These are phyloP conservation scores for Porodaedalea pini DNA, from an alignment of 1,284 basidiomycete species.

Conservation along the genomic window DNA sequence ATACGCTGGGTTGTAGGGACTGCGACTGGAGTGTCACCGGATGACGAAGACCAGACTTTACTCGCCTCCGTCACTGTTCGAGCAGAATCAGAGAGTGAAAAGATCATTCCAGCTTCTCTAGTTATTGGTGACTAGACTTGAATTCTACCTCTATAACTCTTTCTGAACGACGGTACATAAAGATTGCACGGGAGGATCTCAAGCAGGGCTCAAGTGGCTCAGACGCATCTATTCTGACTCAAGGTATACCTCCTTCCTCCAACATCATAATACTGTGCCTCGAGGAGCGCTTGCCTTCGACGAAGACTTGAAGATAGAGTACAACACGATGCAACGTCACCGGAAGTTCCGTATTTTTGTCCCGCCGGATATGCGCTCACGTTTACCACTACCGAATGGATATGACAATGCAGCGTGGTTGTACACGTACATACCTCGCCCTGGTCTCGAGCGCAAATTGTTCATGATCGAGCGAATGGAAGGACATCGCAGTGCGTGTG, in stretches of 20 bases:
- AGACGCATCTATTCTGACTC: background rate
- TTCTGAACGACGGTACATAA: background rate
- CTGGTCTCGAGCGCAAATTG: slow-evolving; percentile 2
- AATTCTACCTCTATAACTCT: background rate
- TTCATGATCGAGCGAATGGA: slow-evolving; percentile 12
- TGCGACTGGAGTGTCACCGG: slow-evolving; percentile 1
- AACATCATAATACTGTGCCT: background rate
- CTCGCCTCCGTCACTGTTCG: slow-evolving; percentile 4
- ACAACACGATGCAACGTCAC: slow-evolving; percentile 4
- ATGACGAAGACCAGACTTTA: background rate
- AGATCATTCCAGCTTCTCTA: slow-evolving; percentile 1
- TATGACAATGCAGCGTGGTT: slow-evolving; percentile 11
- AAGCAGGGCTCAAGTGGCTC: slow-evolving; percentile 19
- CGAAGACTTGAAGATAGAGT: slow-evolving; percentile 9
- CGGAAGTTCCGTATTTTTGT: slow-evolving; percentile 10
- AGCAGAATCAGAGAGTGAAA: background rate
- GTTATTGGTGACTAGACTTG: slow-evolving; percentile 4
- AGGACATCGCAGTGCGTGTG: slow-evolving; percentile 13
- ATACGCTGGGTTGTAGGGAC: slow-evolving; percentile 12
- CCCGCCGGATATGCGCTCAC: slow-evolving; percentile 6
- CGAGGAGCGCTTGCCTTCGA: background rate
- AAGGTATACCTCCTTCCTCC: background rate
- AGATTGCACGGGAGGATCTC: slow-evolving; percentile 20
- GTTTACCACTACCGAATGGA: slow-evolving; percentile 14
- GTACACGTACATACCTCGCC: slow-evolving; percentile 11